These are phyloP conservation scores for Populus tremula DNA, from an alignment of 345 rosid species.

Conservation along the genomic window DNA sequence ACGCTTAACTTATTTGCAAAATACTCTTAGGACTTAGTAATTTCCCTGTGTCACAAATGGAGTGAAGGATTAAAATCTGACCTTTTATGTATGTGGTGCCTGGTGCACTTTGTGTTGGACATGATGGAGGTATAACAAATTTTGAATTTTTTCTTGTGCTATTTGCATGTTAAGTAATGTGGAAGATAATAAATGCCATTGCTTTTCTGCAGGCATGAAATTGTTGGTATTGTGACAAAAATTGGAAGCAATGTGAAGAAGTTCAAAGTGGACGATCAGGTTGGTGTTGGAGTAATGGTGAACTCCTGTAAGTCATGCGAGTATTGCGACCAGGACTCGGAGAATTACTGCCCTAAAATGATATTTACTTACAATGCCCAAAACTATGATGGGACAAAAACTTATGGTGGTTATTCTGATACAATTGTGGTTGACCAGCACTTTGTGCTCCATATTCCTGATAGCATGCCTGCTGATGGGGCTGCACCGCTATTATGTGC, in stretches of 20 bases:
- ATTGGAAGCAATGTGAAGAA: conserved; percentile 60
- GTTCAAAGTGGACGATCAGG: conserved; percentile 64
- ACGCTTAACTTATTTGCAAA: too few species aligned
- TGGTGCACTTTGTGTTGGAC: neutral
- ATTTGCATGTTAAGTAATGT: neutral
- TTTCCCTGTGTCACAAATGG: too few species aligned
- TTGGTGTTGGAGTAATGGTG: conserved; percentile 76
- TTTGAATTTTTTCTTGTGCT: too few species aligned
- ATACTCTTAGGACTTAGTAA: too few species aligned
- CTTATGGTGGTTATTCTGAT: conserved; percentile 76
- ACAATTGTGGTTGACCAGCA: conserved; percentile 66
- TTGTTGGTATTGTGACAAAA: conserved; percentile 65
- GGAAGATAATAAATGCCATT: neutral
- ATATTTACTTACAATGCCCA: conserved; percentile 55
- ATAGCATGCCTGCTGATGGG: conserved; percentile 56
- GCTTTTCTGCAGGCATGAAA: conserved; percentile 63
- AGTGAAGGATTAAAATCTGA: neutral
- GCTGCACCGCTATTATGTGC: conserved; percentile 84
- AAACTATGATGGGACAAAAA: conserved; percentile 53
- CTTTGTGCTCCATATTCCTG: conserved; percentile 64
- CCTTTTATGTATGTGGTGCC: neutral
- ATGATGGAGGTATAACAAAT: too few species aligned
- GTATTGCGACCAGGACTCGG: conserved; percentile 63
- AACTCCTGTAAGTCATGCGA: conserved; percentile 73
- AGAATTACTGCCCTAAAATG: conserved; percentile 63